A percentile compares a stretch with the other conserved stretches of the same genome.
Evolutionary conservation across 2,329 filamentous ascomycete species (phyloP).

Genomic region (Ophiocordyceps sinensis): DNA sequence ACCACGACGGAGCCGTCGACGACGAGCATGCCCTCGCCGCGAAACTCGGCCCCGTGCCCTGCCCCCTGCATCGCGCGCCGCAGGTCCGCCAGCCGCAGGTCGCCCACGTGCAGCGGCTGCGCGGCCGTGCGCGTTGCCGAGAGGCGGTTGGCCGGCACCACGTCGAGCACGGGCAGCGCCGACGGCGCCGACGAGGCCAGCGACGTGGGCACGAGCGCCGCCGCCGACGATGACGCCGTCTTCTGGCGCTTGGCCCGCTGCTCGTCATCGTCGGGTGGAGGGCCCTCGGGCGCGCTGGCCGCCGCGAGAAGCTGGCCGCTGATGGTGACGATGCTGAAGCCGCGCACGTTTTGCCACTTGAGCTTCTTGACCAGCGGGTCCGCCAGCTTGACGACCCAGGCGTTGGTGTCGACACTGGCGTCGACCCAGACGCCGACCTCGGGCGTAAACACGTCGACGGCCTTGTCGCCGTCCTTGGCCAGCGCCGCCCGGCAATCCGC

Average conservation of each 20-base stretch:
- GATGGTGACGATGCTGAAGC: conserved; percentile 81
- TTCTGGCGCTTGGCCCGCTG: conserved; percentile 33
- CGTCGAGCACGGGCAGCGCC: conserved; percentile 34
- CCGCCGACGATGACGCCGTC: conserved; percentile 13
- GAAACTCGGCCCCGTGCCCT: conserved; percentile 81
- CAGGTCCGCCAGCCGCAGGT: conserved; percentile 77
- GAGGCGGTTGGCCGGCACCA: conserved; percentile 44
- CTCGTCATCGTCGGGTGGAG: conserved; percentile 26
- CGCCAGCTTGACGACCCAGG: conserved; percentile 87
- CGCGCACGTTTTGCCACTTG: conserved; percentile 88
- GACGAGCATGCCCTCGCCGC: conserved; percentile 81
- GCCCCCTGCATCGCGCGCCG: conserved; percentile 67
- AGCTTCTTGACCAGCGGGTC: conserved; percentile 73
- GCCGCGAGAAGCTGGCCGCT: conserved; percentile 49
- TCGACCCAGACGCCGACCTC: conserved; percentile 59
- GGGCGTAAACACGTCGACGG: conserved; percentile 70
- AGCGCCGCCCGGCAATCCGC: conserved; percentile 62
- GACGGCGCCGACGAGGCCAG: conserved; percentile 7
- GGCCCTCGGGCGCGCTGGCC: conserved; percentile 4
- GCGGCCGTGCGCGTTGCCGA: conserved; percentile 63
- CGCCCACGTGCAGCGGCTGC: conserved; percentile 86
- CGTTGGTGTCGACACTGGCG: conserved; percentile 93
- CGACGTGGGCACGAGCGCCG: neutral
- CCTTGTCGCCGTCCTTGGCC: conserved; percentile 29
- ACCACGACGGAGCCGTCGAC: conserved; percentile 83